phyloP scores from a whole-genome alignment of 1,139 yeast genomes.

The Suhomyces yuchorum region DNA sequence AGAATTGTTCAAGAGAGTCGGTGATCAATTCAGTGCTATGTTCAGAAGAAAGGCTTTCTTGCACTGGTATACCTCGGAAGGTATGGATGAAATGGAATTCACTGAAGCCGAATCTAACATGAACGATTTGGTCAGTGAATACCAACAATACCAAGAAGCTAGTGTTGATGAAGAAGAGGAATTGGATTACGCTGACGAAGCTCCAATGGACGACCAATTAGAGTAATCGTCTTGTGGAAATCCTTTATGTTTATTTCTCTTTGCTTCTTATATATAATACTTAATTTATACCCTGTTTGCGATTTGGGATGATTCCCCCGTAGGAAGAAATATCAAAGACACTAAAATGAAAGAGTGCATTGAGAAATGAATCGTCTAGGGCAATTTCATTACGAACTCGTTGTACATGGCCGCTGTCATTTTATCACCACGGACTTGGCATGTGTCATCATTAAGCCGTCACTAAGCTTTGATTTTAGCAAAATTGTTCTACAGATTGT shows the following conservation, averaged over 20 bases:
- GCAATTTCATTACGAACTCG: too few relatives aligned
- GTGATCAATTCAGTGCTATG: conserved; percentile 89
- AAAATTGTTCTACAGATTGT: too few relatives aligned
- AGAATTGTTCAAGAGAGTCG: conserved; percentile 86
- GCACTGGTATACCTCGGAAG: conserved; percentile 94
- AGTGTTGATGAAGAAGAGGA: conserved; percentile 73
- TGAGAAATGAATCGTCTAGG: too few relatives aligned
- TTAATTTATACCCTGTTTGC: conserved; percentile 21
- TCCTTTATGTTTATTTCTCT: conserved; percentile 14
- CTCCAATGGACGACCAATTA: conserved; percentile 57
- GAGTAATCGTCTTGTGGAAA: conserved; percentile 27
- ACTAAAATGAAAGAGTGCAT: too few relatives aligned
- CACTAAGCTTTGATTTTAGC: too few relatives aligned
- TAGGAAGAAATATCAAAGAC: not conserved
- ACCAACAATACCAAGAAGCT: conserved; percentile 91
- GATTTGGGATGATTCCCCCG: not conserved
- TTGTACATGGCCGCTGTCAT: too few relatives aligned
- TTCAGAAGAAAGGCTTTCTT: conserved; percentile 92
- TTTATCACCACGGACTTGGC: too few relatives aligned
- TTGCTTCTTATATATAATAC: conserved; percentile 19
- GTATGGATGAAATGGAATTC: conserved; percentile 94
- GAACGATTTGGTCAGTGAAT: conserved; percentile 85
- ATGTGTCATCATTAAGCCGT: too few relatives aligned
- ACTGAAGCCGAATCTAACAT: conserved; percentile 84
- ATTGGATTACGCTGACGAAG: conserved; percentile 67